Evolutionary conservation across 83 land plant species (phyloP).

Genomic region (Picea abies): DNA sequence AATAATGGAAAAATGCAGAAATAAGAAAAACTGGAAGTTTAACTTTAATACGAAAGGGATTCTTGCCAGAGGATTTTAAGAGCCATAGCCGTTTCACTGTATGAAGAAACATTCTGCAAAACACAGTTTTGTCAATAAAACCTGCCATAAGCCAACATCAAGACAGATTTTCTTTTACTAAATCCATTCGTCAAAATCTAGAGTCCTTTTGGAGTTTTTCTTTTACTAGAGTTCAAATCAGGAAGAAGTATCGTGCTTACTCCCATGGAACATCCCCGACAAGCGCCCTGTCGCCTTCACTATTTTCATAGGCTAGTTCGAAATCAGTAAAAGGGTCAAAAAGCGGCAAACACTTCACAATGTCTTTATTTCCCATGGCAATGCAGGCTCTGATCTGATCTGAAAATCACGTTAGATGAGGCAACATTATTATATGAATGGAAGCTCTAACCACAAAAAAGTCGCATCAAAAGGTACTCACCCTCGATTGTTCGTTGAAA

Average conservation of each 20-base stretch:
- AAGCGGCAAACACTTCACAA: too few species aligned
- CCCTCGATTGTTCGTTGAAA: conserved; percentile 20
- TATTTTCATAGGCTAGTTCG: conserved; percentile 9
- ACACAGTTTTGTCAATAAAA: not conserved
- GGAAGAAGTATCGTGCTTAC: not conserved
- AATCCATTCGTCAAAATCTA: too few species aligned
- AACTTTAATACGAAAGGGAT: conserved; percentile 51
- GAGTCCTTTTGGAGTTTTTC: not conserved
- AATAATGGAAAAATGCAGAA: too few species aligned
- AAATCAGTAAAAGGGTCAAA: too few species aligned
- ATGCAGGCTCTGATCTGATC: not conserved
- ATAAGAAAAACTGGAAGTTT: not conserved
- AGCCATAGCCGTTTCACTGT: conserved; percentile 62
- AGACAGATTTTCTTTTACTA: not conserved
- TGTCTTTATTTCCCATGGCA: too few species aligned
- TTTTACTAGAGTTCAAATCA: not conserved
- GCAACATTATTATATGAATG: not conserved
- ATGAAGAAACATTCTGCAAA: conserved; percentile 60
- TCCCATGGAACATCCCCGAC: conserved; percentile 16
- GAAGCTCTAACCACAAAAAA: not conserved
- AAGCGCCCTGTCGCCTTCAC: conserved; percentile 12
- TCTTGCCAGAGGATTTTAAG: conserved; percentile 58
- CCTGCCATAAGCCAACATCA: not conserved
- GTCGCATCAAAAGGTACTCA: not conserved
- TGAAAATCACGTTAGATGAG: not conserved